Evolutionary conservation across 805 yeast species (phyloP), one percentile per base, ranked within the genome.

Genomic region (Wilhelminamyces savonicus): DNA sequence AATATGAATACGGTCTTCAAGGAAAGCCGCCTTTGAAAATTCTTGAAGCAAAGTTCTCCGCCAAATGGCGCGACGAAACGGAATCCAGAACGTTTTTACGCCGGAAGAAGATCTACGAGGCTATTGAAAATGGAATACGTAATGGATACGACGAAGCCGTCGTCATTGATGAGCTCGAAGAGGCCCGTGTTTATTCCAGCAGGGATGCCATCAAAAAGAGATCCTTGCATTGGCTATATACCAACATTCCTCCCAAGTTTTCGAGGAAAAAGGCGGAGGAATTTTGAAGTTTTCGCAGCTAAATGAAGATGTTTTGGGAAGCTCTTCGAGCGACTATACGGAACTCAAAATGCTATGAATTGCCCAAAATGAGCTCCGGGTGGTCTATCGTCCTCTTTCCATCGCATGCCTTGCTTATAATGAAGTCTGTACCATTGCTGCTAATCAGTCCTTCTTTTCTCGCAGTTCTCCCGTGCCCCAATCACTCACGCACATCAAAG

Each of bases 51-150:
- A 60, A 67, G 36, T 74, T 63, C 39, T 69, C 67, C 29, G 64
- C 76, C 2, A 66, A 68, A 21, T 74, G 81, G 81, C 60, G 80
- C 46, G 56, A 71, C 28, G 76, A 59, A 28, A 76, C 78, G 0
- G 70, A 70, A 18, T 66, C 68, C 31, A 66, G 75, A 37, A 66
- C 76, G 26, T 74, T 69, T 43, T 59, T 70, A 27, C 48, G 81
- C 37, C 54, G 80, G 23, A 71, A 69, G 43, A 69, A 68, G 20
- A 60, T 74, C 15, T 74, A 73, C 49, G 67, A 62, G 36, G 78
- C 78, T 4, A 71, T 74, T 29, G 78, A 74, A 41, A 54, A 40
- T 7, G 80, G 78, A 1, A 41, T 62, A 29, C 39, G 44, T 4
- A 60, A 62, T 39, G 77, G 78, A 1, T 65, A 56, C 37, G 39